A percentile compares a stretch with the other conserved stretches of the same genome.
These are phyloP conservation scores for Aspergillus sp. DNA, from an alignment of 2,329 filamentous ascomycete genomes.

Conservation along the genomic window DNA sequence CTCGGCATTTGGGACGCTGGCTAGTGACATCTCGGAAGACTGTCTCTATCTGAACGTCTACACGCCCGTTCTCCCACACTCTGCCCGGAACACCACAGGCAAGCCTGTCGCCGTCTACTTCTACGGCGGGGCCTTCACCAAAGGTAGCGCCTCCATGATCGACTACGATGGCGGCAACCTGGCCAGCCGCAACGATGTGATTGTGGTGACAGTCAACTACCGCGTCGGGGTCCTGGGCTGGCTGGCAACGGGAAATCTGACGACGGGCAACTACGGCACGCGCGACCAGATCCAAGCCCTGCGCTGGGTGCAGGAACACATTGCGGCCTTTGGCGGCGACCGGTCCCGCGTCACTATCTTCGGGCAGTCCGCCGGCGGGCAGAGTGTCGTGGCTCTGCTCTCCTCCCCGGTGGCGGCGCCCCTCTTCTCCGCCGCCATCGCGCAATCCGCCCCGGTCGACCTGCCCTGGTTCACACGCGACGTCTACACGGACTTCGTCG, in stretches of 20 bases:
- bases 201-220: conserved; percentile 38
- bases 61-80: conserved; percentile 28
- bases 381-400: conserved; percentile 47
- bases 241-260: conserved; percentile 36
- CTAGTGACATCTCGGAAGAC: conserved; percentile 29
- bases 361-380: conserved; percentile 44
- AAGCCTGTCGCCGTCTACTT: conserved; percentile 29
- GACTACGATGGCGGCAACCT: conserved; percentile 37
- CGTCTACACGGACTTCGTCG: conserved; percentile 22
- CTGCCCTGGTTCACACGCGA: conserved; percentile 27
- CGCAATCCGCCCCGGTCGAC: conserved; percentile 27
- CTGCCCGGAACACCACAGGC: conserved; percentile 1
- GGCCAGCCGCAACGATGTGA: conserved; percentile 36
- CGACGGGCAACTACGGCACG: conserved; percentile 31
- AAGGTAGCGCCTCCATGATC: conserved; percentile 26
- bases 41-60: conserved; percentile 39
- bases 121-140: conserved; percentile 33
- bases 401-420: conserved; percentile 25
- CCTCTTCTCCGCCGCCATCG: conserved; percentile 28
- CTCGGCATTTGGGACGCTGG: conserved; percentile 14
- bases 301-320: conserved; percentile 26
- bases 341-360: conserved; percentile 34
- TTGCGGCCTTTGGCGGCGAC: conserved; percentile 29
- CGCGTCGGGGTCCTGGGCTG: conserved; percentile 33
- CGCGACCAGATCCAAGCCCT: conserved; percentile 35